Conservation (phyloP, 805 yeast species). For the Diddensiella transvaalensis region DNA sequence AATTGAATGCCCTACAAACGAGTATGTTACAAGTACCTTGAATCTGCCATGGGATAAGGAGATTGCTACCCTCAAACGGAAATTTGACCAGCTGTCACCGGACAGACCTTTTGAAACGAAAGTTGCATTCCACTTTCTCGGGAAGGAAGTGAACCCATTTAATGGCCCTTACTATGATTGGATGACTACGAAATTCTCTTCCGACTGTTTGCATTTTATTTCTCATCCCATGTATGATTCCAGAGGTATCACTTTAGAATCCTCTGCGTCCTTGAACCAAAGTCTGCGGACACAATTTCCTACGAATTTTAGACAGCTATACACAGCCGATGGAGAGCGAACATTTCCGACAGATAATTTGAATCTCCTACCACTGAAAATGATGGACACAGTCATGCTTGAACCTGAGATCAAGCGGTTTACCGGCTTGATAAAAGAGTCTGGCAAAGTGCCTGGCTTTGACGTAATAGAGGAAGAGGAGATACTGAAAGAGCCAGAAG, state of each 20-base stretch:
- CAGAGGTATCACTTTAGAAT: constrained; percentile 55
- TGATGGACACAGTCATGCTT: constrained; percentile 5
- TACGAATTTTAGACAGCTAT: constrained; percentile 25
- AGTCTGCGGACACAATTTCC: constrained; percentile 30
- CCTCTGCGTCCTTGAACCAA: constrained; percentile 42
- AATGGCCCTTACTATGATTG: constrained; percentile 46
- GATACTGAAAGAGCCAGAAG: constrained; percentile 39
- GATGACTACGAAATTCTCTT: constrained; percentile 44
- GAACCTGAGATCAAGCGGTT: constrained; percentile 6
- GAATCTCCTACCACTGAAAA: not conserved
- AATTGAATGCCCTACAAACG: constrained; percentile 63
- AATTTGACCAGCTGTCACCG: not conserved
- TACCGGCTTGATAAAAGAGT: not conserved
- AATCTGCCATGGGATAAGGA: constrained; percentile 12
- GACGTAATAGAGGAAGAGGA: not conserved
- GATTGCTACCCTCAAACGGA: constrained; percentile 3
- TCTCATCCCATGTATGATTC: constrained; percentile 69
- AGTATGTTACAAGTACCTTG: constrained; percentile 37
- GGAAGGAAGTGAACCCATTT: constrained; percentile 51
- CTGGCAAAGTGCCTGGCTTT: not conserved
- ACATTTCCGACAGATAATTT: constrained; percentile 14
- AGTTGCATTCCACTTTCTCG: constrained; percentile 72
- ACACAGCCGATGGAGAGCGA: constrained; percentile 16
- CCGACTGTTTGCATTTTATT: constrained; percentile 50
- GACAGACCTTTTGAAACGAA: constrained; percentile 28